Base-by-base conservation (phyloP, 495 filamentous ascomycete species). In the Lasiosphaeriaceae sp. region DNA sequence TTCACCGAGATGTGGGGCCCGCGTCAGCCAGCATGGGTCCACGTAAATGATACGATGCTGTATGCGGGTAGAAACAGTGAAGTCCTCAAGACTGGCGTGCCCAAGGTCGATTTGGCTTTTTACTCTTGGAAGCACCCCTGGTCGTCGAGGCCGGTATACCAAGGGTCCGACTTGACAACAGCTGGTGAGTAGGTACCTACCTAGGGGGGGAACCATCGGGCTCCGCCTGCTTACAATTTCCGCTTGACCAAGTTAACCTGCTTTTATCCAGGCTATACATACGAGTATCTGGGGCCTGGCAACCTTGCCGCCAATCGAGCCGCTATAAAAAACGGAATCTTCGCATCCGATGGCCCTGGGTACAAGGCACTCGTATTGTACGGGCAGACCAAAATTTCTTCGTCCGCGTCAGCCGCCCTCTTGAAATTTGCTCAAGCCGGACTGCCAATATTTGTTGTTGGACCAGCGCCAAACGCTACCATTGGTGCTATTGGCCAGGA, bases 241-340 rank as follows among this genome's bases (percentile, higher is more conserved):
- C 14, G 2, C n/a, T 3, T 7, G 24, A 7, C n/a, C 5, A 50
- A 43, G 39, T 43, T 12, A 16, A 35, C 11, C 24, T 17, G 23
- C 5, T 17, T 14, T n/a, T 14, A 11, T 17, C 21, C 22, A 74
- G 78, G 78, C 1, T 81, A 69, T 56, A 74, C 76, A 0, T 76
- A 79, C 55, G 70, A 76, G n/a, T 81, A 83, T 57, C 66, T 81
- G 1, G 71, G 71, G 1, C 72, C 78, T 0, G 74, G 75, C 34
- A 81, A 83, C 58, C 70, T 80, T 37, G 64, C 64, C 11, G 65
- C 77, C 2, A 58, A 66, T 0, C 50, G 65, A 21, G 71, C 74
- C 2, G 41, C 45, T 11, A 74, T 80, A 0, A 56, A 53, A 11
- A 60, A 74, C 52, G 66, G 65, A 7, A 54, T 58, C 1, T 62